Conservation (phyloP, 2,329 filamentous ascomycete species). For the Hymenoscyphus linearis region DNA sequence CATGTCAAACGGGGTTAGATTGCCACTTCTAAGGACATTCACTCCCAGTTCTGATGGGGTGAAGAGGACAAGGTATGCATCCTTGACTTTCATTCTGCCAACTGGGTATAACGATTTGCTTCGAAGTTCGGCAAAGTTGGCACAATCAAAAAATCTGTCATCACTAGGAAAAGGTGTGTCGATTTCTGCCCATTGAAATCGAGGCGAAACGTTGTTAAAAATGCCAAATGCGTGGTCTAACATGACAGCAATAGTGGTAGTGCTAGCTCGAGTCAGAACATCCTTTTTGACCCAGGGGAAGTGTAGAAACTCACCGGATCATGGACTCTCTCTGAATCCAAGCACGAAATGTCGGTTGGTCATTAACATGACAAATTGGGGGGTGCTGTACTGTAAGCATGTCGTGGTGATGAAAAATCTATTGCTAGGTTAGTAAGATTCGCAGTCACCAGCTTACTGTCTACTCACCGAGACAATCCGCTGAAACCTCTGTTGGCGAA, state of each 20-base stretch:
- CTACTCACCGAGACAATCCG: slow-evolving; percentile 26
- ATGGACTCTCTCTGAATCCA: slow-evolving; percentile 30
- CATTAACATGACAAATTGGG: slow-evolving; percentile 21
- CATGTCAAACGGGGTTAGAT: slow-evolving; percentile 28
- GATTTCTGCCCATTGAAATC: slow-evolving; percentile 31
- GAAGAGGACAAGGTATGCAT: slow-evolving; percentile 27
- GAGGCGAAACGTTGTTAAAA: slow-evolving; percentile 30
- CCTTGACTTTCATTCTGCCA: slow-evolving; percentile 27
- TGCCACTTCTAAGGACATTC: slow-evolving; percentile 13
- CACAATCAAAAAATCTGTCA: slow-evolving; percentile 24
- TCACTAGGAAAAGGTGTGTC: slow-evolving; percentile 28
- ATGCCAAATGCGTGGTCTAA: slow-evolving; percentile 31
- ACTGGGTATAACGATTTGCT: slow-evolving; percentile 14
- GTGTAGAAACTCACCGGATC: slow-evolving; percentile 21
- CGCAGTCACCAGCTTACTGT: not conserved
- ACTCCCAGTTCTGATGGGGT: slow-evolving; percentile 17
- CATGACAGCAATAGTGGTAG: slow-evolving; percentile 25
- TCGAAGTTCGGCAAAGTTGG: slow-evolving; percentile 25
- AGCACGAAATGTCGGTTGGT: slow-evolving; percentile 24
- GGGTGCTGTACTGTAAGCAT: slow-evolving; percentile 26
- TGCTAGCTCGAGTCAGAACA: slow-evolving; percentile 13
- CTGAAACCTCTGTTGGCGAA: slow-evolving; percentile 28
- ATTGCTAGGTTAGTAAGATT: not conserved
- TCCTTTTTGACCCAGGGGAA: not conserved
- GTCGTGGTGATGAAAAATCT: slow-evolving; percentile 28